These are phyloP conservation scores for Wallacemonas sp. DNA, from an alignment of 208 protist species.

Conservation along the genomic window DNA sequence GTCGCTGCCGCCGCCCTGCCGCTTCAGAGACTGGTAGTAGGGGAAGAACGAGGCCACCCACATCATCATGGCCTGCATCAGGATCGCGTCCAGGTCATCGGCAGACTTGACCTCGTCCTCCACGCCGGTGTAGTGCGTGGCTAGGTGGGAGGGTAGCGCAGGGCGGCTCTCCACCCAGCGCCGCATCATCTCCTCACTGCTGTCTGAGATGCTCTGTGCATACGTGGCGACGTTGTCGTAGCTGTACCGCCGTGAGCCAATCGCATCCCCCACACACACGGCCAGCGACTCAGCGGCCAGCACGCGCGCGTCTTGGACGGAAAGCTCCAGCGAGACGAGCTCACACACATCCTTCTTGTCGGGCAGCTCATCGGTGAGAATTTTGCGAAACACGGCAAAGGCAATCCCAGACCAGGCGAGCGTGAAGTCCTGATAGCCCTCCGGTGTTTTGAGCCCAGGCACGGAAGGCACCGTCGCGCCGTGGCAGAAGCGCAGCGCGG, in stretches of 20 bases:
- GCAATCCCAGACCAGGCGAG: constrained; percentile 46
- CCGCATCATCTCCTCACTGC: constrained; percentile 15
- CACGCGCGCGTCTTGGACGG: neutral
- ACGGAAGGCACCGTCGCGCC: constrained; percentile 8
- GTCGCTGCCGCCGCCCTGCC: constrained; percentile 17
- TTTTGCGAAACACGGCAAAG: constrained; percentile 25
- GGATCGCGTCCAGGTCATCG: constrained; percentile 25
- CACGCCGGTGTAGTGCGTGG: neutral
- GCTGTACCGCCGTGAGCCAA: constrained; percentile 11
- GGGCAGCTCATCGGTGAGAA: constrained; percentile 10
- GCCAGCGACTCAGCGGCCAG: neutral
- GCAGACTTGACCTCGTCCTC: constrained; percentile 15
- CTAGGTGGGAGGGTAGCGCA: neutral
- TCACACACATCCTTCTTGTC: constrained; percentile 4
- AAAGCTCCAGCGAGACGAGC: neutral
- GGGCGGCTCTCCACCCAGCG: constrained; percentile 7
- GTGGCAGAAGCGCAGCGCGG: constrained; percentile 19
- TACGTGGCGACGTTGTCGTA: constrained; percentile 1
- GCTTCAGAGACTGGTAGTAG: constrained; percentile 32
- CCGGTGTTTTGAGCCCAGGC: constrained; percentile 19
- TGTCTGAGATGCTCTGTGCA: constrained; percentile 3
- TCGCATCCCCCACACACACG: constrained; percentile 8
- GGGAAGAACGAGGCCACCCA: constrained; percentile 60
- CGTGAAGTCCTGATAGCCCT: constrained; percentile 34
- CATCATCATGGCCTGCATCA: constrained; percentile 31